Evolutionary conservation across 176 grass and related monocot species (phyloP).

Genomic region (Hsuehochloa calcarea): DNA sequence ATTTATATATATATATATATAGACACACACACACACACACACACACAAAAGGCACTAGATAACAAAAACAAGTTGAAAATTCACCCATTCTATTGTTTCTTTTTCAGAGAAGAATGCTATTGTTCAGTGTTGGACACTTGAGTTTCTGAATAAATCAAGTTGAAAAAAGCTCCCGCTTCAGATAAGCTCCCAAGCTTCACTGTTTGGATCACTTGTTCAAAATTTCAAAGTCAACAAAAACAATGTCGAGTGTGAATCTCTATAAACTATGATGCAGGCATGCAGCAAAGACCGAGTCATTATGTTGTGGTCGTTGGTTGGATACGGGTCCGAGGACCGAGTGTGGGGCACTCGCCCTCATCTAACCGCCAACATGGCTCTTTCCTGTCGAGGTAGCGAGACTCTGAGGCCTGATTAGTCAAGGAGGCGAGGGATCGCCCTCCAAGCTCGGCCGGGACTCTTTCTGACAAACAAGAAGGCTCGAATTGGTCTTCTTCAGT

Average conservation of each 20-base stretch:
- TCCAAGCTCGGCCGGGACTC: no score
- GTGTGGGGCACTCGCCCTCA: no score
- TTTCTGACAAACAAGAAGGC: no score
- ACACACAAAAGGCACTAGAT: not conserved
- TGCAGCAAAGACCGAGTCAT: not conserved
- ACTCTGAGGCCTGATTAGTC: no score
- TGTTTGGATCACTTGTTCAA: constrained; percentile 13
- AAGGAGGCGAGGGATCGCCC: no score
- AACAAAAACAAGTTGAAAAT: constrained; percentile 3
- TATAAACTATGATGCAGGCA: not conserved
- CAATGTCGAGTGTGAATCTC: not conserved
- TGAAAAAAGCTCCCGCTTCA: not conserved
- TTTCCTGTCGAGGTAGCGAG: no score
- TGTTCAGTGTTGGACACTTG: not conserved
- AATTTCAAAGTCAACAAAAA: constrained; percentile 21
- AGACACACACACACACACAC: no score
- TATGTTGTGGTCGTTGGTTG: no score
- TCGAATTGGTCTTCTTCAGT: constrained; percentile 1
- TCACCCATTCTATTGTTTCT: not conserved
- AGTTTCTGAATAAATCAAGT: constrained; percentile 2
- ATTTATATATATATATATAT: no score
- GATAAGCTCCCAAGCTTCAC: not conserved
- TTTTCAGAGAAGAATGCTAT: constrained; percentile 10
- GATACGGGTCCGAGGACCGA: no score
- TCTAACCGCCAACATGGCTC: no score